Base-by-base conservation (phyloP, 345 rosid species). In the Pistacia atlantica region DNA sequence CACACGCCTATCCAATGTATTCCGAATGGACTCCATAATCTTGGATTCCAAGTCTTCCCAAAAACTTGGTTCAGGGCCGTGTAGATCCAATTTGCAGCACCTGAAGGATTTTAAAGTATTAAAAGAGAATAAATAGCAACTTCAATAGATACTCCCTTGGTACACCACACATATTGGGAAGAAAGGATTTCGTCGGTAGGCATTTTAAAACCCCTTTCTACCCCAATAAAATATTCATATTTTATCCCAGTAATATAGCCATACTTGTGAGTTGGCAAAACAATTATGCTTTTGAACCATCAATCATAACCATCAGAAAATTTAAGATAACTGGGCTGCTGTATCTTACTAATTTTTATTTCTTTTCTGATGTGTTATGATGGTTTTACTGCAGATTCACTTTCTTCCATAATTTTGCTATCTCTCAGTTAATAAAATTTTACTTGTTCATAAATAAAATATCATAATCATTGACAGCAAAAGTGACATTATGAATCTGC, bases 31-130 rank as follows among this genome's bases (percentile, higher is more conserved):
- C 84, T 96, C 98, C 68, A 89, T 90, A 73, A 92, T 84, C 88
- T 91, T 96, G 54, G 87, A 84, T 77, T 92, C 98, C 75, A 93
- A 84, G 81, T 93, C 99, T 73, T 93, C 99, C 99, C 99, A 96
- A 78, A 96, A 92, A 73, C 65, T 83, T 76, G 94, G 82, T 81
- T 91, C 95, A 78, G 97, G 92, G 65, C 88, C 90, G 81, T 96
- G 88, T 70, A 91, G 55, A 80, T 93, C 99, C 75, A 87, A 89
- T 82, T 96, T 93, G 87, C 99, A 96, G 80, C 99, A 96, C 93
- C 99, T 96, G 85, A 79, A 73, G 80, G 60, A 80, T 28, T 35
- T 80, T 69, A 82, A 81, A 85, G 62, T 69, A 83, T 83, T 76
- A 80, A 5, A 76, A 25, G 67, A 65, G 54, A 22, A 18, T 33